Evolutionary conservation across 2,329 filamentous ascomycete species (phyloP).

Genomic region (Pyrenochaeta sp.): DNA sequence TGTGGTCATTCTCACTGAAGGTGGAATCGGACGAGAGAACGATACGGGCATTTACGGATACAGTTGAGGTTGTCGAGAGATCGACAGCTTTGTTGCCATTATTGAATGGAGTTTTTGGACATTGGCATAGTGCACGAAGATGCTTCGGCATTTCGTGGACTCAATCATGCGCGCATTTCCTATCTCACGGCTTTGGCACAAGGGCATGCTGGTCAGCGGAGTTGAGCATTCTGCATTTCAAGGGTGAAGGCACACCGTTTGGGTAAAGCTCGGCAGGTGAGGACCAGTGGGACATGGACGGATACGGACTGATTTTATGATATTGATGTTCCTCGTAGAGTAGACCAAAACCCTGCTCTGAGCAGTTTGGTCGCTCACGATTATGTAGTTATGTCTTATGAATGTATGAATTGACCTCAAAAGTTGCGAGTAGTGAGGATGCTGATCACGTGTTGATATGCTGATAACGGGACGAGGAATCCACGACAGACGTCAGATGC

Average conservation of each 20-base stretch:
- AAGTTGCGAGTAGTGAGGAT: background rate
- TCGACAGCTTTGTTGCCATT: background rate
- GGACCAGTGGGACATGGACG: too few relatives aligned
- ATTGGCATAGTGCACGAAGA: constrained; percentile 8
- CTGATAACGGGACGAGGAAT: background rate
- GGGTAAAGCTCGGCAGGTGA: too few relatives aligned
- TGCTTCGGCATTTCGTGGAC: constrained; percentile 8
- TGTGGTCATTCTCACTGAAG: constrained; percentile 70
- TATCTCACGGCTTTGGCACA: background rate
- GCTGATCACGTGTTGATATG: constrained; percentile 22
- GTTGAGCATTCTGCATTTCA: too few relatives aligned
- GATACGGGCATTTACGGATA: constrained; percentile 42
- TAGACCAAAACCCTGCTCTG: too few relatives aligned
- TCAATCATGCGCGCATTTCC: constrained; percentile 1
- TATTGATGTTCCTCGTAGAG: too few relatives aligned
- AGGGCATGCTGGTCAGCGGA: background rate
- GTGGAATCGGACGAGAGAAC: constrained; percentile 54
- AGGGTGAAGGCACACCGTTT: too few relatives aligned
- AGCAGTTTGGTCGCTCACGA: constrained; percentile 12
- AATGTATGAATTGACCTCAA: constrained; percentile 26
- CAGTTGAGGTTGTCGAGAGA: constrained; percentile 8
- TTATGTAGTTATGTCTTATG: constrained; percentile 38
- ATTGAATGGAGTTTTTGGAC: constrained; percentile 7
- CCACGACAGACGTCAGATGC: constrained; percentile 3
- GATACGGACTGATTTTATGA: too few relatives aligned